Conservation (phyloP, 1,284 basidiomycete species). For the Apiotrichum laibachii region DNA sequence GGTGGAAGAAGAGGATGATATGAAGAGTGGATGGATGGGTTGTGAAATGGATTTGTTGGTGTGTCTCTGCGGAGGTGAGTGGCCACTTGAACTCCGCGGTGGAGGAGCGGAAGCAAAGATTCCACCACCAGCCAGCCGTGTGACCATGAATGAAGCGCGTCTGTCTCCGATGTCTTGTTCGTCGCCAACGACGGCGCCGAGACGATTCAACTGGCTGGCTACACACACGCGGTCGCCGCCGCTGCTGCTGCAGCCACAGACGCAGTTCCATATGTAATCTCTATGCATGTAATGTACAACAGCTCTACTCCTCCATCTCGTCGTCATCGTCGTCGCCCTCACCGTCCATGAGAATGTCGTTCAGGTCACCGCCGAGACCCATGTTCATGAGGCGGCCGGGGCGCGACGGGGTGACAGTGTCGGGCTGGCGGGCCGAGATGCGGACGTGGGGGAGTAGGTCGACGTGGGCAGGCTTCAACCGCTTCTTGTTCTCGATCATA, state of each 20-base stretch:
- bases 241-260: no score
- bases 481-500: conserved; percentile 69
- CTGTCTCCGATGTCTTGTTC: no score
- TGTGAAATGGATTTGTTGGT: neutral
- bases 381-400: conserved; percentile 31
- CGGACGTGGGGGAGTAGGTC: conserved; percentile 56
- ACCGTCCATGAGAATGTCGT: conserved; percentile 10
- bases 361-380: conserved; percentile 28
- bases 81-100: neutral
- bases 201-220: no score
- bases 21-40: neutral
- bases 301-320: conserved; percentile 13
- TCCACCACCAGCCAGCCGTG: neutral
- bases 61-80: neutral
- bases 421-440: conserved; percentile 27
- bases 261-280: neutral
- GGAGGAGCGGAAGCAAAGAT: conserved; percentile 2
- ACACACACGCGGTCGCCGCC: no score
- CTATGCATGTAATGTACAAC: conserved; percentile 13
- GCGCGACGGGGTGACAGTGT: conserved; percentile 29
- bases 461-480: conserved; percentile 60
- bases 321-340: conserved; percentile 22
- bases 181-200: neutral
- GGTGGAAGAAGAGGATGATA: no score
- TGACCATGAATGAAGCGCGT: no score